These are phyloP conservation scores for Xylariaceae sp. DNA, from an alignment of 2,329 filamentous ascomycete genomes.

Conservation along the genomic window DNA sequence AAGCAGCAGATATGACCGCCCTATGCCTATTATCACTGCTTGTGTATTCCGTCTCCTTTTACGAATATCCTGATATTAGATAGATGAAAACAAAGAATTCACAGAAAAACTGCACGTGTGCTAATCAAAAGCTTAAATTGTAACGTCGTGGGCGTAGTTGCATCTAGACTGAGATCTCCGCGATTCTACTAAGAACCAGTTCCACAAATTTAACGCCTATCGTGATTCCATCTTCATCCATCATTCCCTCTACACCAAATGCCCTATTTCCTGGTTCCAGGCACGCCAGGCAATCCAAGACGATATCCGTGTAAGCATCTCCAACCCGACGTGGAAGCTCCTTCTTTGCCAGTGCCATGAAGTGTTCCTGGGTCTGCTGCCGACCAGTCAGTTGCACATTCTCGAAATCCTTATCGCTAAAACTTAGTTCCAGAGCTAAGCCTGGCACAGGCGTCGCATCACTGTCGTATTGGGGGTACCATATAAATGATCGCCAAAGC, in stretches of 20 bases:
- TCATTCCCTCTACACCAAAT: background rate
- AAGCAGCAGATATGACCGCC: no score
- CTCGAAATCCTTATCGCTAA: slow-evolving; percentile 10
- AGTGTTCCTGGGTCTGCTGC: slow-evolving; percentile 1
- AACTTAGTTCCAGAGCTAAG: slow-evolving; percentile 8
- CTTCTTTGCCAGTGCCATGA: slow-evolving; percentile 7
- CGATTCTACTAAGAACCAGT: slow-evolving; percentile 2
- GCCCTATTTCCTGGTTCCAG: slow-evolving; percentile 5
- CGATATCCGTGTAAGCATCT: slow-evolving; percentile 13
- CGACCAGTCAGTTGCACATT: background rate
- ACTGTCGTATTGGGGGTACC: slow-evolving; percentile 7
- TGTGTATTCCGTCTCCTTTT: no score
- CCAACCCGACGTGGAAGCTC: slow-evolving; percentile 11
- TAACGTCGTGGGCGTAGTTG: no score
- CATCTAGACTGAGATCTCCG: slow-evolving; percentile 4
- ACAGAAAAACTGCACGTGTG: no score
- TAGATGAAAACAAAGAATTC: no score
- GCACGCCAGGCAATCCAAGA: slow-evolving; percentile 8
- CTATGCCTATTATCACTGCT: no score
- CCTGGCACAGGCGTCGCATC: background rate
- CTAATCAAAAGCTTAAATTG: no score
- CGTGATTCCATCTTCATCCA: slow-evolving; percentile 10
- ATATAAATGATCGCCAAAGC: slow-evolving; percentile 45
- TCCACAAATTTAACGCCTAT: slow-evolving; percentile 14
- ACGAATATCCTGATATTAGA: no score